Conservation (phyloP, 2,329 filamentous ascomycete genomes). For the Fusarium anthophilum region DNA sequence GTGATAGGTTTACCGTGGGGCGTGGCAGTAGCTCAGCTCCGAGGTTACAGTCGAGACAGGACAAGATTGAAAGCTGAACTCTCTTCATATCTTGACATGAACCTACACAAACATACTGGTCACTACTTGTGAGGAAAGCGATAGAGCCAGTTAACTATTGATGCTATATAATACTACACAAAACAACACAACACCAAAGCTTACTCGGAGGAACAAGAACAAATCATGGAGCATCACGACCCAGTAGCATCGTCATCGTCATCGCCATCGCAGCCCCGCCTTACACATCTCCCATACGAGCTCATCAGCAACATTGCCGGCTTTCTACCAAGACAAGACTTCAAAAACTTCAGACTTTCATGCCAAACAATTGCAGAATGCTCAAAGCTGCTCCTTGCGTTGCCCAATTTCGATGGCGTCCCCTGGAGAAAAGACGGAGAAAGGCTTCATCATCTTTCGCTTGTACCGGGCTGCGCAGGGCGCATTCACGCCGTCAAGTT, state of each 20-base stretch:
- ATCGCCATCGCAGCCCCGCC: constrained; percentile 2
- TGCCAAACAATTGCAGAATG: constrained; percentile 1
- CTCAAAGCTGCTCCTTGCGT: constrained; percentile 3
- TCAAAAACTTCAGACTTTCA: constrained; percentile 52
- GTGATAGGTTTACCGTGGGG: constrained; percentile 10
- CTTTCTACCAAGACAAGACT: constrained; percentile 51
- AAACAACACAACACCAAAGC: no score
- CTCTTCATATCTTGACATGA: neutral
- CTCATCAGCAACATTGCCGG: constrained; percentile 55
- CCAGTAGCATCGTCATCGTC: neutral
- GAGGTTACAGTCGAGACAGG: neutral
- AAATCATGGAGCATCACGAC: neutral
- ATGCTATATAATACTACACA: no score
- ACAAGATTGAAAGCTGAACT: neutral
- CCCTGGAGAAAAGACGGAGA: constrained; percentile 57
- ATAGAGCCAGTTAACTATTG: no score
- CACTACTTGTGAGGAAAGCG: neutral
- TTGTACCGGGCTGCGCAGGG: constrained; percentile 52
- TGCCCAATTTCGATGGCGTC: constrained; percentile 52
- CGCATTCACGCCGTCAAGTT: constrained; percentile 56
- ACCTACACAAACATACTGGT: neutral
- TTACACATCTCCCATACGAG: constrained; percentile 48
- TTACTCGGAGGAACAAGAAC: neutral
- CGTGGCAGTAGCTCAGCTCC: neutral
- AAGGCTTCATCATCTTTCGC: constrained; percentile 56